Percentiles rank a stretch among this genome's conserved stretches.
Conservation (phyloP, 2,329 filamentous ascomycete genomes). For the Ophiostoma populinum region DNA sequence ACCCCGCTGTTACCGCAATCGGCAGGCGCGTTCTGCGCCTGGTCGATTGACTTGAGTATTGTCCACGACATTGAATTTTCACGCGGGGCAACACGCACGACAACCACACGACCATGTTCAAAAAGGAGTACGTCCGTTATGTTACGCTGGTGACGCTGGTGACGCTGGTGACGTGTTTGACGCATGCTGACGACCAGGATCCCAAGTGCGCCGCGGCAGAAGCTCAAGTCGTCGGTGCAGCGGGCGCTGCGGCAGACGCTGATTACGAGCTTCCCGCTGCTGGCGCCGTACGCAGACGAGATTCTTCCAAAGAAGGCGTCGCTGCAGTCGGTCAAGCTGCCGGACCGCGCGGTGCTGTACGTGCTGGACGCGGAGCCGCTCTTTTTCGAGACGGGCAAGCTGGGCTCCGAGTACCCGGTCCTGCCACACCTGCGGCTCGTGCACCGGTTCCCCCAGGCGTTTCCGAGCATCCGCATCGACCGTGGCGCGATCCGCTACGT, state of each 20-base stretch:
- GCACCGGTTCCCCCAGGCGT: constrained; percentile 73
- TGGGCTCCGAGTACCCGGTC: constrained; percentile 28
- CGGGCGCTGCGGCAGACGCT: constrained; percentile 70
- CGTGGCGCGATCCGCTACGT: constrained; percentile 95
- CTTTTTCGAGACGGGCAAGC: constrained; percentile 68
- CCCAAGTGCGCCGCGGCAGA: background rate
- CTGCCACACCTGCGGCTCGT: constrained; percentile 80
- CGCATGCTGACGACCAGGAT: too few relatives aligned
- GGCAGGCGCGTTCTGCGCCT: too few relatives aligned
- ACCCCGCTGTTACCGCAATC: too few relatives aligned
- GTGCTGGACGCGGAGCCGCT: constrained; percentile 60
- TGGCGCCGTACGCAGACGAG: constrained; percentile 79
- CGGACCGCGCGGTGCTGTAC: constrained; percentile 81
- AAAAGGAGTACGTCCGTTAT: too few relatives aligned
- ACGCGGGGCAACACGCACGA: constrained; percentile 3
- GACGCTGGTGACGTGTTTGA: too few relatives aligned
- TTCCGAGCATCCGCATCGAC: constrained; percentile 78
- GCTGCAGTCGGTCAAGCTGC: constrained; percentile 78
- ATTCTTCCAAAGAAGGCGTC: constrained; percentile 90
- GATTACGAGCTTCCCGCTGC: constrained; percentile 67
- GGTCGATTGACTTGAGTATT: too few relatives aligned
- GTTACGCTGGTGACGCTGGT: too few relatives aligned
- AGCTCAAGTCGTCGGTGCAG: constrained; percentile 27
- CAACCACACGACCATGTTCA: constrained; percentile 48
- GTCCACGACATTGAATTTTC: constrained; percentile 4